Base-by-base conservation (phyloP, 768 basidiomycete species). In the Dioszegia aurantiaca region DNA sequence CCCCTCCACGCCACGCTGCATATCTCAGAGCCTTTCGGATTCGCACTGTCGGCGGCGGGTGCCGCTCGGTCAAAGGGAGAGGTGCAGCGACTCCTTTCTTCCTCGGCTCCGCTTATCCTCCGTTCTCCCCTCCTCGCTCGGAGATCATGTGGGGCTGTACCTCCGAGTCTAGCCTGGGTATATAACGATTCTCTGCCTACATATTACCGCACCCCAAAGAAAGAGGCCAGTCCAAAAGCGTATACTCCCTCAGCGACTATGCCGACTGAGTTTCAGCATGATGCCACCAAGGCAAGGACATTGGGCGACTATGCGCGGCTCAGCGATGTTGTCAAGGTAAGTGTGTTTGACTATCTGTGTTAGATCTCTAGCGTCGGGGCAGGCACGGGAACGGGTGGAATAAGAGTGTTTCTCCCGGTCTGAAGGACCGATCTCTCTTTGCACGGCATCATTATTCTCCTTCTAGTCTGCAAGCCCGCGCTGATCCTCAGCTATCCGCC, bases 261-360 rank as follows among this genome's bases (percentile, higher is more conserved):
- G 41, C 52, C 56, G 21, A 45, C 43, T 48, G 24, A 27, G 17
- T 17, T 28, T 16, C 19, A 28, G 11, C 58, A 63, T 44, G 45
- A 65, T 60, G 62, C 57, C 59, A 21, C 57, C 59, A 21, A 21
- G 39, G 37, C 51, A 37, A 53, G 51, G 51, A 39, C 24, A 12
- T 56, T 67, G n/a, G 58, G 48, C 16, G 44, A 63, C 33, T 24
- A 52, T 8, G 64, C 63, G 52, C 37, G 60, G 31, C 44, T 69
- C 46, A 65, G 62, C 56, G 67, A 69, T 59, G 64, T 60, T 9
- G 47, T 52, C 59, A 65, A 65, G 60, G 67, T 63, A 46, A 55
- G 64, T 61, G 36, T 23, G n/a, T n/a, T n/a, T n/a, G n/a, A n/a
- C n/a, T n/a, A n/a, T n/a, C n/a, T n/a, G n/a, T n/a, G 36, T 37